Base-by-base conservation (phyloP, 2,329 filamentous ascomycete species). In the Clarireedia hainanense region DNA sequence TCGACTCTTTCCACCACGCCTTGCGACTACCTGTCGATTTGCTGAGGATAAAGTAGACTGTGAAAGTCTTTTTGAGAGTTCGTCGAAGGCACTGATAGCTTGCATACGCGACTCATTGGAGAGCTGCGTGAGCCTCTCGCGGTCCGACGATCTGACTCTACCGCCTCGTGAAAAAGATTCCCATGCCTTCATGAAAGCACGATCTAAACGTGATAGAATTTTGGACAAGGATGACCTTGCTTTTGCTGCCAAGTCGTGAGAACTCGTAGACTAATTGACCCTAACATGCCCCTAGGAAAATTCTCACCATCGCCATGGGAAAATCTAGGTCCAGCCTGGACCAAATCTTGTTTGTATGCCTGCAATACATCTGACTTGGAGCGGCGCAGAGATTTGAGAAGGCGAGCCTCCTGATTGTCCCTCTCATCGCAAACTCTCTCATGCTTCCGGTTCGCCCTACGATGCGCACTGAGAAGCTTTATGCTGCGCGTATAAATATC, bases 91-190 rank as follows among this genome's bases (percentile, higher is more conserved):
- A 55, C 70, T 69, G 57, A 80, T 72, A 1, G 77, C 75, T 50
- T 79, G 75, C n/a, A 71, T 57, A 26, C 76, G 70, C 0, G 76
- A 79, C 3, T 72, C 65, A 56, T 73, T 74, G 3, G 77, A 80
- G 27, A 80, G 63, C 5, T 73, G 70, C 57, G 74, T 66, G 27
- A 81, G 70, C 2, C 74, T 75, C 26, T 72, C 69, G 58, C 76
- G 79, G 65, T 78, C 75, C 43, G 78, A 61, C 27, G 63, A 62
- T 1, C 69, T 70, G 37, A 63, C 62, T 20, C 27, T 30, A 46
- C 69, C 64, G 15, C 67, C 64, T 36, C 65, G 68, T 55, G 65
- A 70, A 15, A 70, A 70, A 40, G 70, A 60, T n/a, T 66, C 65
- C 50, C 76, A 64, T 5, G 76, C 64, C 15, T 67, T 69, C n/a